These are phyloP conservation scores for Murraya paniculata DNA, from an alignment of 345 rosid species.

Conservation along the genomic window DNA sequence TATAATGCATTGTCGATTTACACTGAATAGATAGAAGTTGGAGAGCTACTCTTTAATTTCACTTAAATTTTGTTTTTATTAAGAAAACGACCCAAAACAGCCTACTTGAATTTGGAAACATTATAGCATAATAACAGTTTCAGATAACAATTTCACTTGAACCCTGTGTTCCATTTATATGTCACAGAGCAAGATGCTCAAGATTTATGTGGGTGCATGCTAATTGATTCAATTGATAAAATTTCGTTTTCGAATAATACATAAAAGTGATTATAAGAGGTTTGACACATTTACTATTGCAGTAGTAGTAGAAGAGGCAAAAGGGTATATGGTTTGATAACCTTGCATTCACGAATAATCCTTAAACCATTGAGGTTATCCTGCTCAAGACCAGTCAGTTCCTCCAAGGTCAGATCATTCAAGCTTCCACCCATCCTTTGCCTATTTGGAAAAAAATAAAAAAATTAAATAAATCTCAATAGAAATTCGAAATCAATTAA, in stretches of 20 bases:
- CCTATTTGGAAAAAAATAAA: slow-evolving; percentile 21
- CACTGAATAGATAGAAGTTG: background rate
- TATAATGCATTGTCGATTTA: background rate
- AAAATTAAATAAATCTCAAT: no score
- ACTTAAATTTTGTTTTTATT: background rate
- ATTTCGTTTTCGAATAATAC: no score
- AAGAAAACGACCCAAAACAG: background rate
- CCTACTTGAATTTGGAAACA: no score
- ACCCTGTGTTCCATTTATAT: no score
- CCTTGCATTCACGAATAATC: slow-evolving; percentile 65
- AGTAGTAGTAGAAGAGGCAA: background rate
- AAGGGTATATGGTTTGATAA: slow-evolving; percentile 4
- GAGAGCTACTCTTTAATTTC: background rate
- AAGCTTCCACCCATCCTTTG: slow-evolving; percentile 69
- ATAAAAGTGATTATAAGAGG: no score
- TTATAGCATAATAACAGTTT: background rate
- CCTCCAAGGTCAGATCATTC: slow-evolving; percentile 44
- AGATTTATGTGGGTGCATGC: no score
- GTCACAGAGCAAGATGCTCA: background rate
- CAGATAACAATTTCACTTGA: no score
- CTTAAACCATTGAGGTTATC: slow-evolving; percentile 48
- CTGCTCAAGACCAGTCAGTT: slow-evolving; percentile 51
- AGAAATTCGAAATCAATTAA: no score
- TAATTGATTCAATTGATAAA: no score
- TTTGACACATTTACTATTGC: no score